A percentile compares a stretch with the other conserved stretches of the same genome.
These are phyloP conservation scores for Quillaja saponaria DNA, from an alignment of 306 rosid species.

Conservation along the genomic window DNA sequence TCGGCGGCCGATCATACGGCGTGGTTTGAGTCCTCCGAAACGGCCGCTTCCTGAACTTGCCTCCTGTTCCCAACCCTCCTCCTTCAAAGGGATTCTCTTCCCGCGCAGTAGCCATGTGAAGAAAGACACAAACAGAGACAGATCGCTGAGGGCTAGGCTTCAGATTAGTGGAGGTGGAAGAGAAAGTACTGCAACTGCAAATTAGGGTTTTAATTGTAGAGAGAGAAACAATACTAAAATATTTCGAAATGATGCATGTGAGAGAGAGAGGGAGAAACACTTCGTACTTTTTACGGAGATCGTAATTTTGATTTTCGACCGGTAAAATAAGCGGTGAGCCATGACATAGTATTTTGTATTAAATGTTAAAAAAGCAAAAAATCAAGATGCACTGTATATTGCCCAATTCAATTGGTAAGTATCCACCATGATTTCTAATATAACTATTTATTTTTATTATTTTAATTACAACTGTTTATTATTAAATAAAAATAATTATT, in stretches of 20 bases:
- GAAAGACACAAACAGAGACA: constrained; percentile 27
- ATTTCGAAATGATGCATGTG: not conserved
- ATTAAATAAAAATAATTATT: no score
- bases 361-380: no score
- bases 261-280: not conserved
- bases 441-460: no score
- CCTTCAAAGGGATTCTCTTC: constrained; percentile 61
- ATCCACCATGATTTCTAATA: no score
- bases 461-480: no score
- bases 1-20: constrained; percentile 85
- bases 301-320: no score
- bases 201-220: not conserved
- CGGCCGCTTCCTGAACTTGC: constrained; percentile 78
- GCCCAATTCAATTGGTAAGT: no score
- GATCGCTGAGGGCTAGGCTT: constrained; percentile 27
- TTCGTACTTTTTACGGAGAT: no score
- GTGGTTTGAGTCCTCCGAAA: constrained; percentile 56
- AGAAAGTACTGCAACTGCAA: constrained; percentile 7
- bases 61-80: constrained; percentile 62
- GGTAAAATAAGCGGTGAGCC: no score
- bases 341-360: no score
- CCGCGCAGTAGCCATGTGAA: constrained; percentile 66
- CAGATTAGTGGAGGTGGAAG: constrained; percentile 25
- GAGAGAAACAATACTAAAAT: not conserved
- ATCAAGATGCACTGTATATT: no score